phyloP scores from a whole-genome alignment of 768 basidiomycete genomes.

The Hemileccinum impolitum region DNA sequence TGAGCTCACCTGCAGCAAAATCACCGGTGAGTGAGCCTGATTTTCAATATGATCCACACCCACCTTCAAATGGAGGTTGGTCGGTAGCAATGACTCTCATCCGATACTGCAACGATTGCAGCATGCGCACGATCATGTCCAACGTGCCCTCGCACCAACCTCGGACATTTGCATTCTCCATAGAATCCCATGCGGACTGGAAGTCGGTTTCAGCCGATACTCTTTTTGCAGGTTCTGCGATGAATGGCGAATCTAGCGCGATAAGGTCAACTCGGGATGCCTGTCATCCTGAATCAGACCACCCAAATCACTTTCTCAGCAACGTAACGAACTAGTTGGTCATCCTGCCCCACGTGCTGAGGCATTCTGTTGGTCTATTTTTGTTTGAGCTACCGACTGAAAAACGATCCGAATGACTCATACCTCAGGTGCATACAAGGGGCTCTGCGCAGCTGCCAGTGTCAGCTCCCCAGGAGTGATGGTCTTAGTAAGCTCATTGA shows the following conservation, averaged over 20 bases:
- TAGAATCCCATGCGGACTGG: slow-evolving; percentile 52
- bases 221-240: slow-evolving; percentile 40
- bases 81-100: slow-evolving; percentile 54
- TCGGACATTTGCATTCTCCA: slow-evolving; percentile 44
- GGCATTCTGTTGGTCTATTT: slow-evolving; percentile 10
- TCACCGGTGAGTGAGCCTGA: slow-evolving; percentile 5
- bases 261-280: slow-evolving; percentile 56
- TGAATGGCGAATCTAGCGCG: slow-evolving; percentile 69
- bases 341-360: slow-evolving; percentile 17
- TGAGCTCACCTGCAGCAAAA: slow-evolving; percentile 57
- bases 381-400: slow-evolving; percentile 2
- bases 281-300: slow-evolving; percentile 26
- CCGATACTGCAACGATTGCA: slow-evolving; percentile 46
- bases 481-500: slow-evolving; percentile 23
- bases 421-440: slow-evolving; percentile 20
- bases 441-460: slow-evolving; percentile 20
- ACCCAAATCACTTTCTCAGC: not conserved
- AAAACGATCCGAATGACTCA: not conserved
- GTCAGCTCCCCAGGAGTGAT: slow-evolving; percentile 33
- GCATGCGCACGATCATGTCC: slow-evolving; percentile 48
- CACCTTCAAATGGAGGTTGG: slow-evolving; percentile 59
- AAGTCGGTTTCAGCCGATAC: slow-evolving; percentile 40
- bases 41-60: slow-evolving; percentile 11
- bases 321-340: slow-evolving; percentile 16
- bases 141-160: slow-evolving; percentile 68